Evolutionary conservation across 1,284 basidiomycete species (phyloP), one percentile per base, ranked within the genome.

Genomic region (Thecaphora thlaspeos): DNA sequence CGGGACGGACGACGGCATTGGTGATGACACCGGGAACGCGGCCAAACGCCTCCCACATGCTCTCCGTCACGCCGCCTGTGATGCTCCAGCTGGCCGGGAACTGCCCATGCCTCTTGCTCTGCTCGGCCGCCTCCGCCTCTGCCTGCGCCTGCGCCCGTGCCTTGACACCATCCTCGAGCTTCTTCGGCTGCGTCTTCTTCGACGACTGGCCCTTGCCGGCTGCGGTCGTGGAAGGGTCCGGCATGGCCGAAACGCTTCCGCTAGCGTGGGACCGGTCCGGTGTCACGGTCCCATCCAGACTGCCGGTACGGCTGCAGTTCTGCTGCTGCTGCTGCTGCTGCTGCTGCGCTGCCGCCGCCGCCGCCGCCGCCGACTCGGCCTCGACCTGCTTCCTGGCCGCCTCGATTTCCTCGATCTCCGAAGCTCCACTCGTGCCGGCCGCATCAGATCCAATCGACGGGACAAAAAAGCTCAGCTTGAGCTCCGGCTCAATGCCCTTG

Each of bases 1-100:
- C 55, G 1, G 62, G 62, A 43, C 60, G 58, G 23, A 43, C 23
- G 3, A 43, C 26, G 8, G 41, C 41, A 28, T 50, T 61, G 14
- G 71, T 75, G 42, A 67, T 64, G 26, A 59, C 61, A 4, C 71
- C 73, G 0, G 65, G 68, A 1, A 75, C 66, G 4, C 73, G 62
- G 18, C 70, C 66, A 24, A 74, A 51, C 11, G 66, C 68, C 36
- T 75, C 66, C 73, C 73, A 75, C 14, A 75, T 50, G 22, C 68
- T 64, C 48, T 70, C 65, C 44, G 66, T 67, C 19, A 72, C 56
- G 34, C 61, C 61, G 4, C 48, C 47, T 19, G 62, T 59, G 50
- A 61, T 59, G 36, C 46, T 50, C 70, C 70, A 72, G 0, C 64
- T 70, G 23, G 65, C 51, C 1, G 70, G 70, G 39, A 60, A 72